These are phyloP conservation scores for Linnemannia elongata DNA, from an alignment of 192 early-diverging fungal genomes.

Conservation along the genomic window DNA sequence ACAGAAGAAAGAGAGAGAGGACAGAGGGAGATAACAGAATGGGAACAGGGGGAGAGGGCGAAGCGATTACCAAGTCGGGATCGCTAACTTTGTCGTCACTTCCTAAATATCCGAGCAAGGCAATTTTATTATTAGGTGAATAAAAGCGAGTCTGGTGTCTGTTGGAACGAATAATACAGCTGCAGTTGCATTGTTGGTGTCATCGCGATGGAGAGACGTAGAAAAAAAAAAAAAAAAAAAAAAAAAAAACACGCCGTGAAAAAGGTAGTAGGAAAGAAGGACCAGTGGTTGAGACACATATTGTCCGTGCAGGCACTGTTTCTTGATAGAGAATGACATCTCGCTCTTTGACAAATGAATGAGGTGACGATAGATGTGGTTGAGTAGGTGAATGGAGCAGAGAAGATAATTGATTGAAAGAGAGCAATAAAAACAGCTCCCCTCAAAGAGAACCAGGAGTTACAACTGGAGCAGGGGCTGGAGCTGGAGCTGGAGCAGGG, in stretches of 20 bases:
- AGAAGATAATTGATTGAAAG: neutral
- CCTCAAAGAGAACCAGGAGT: neutral
- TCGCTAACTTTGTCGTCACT: neutral
- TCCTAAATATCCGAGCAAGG: neutral
- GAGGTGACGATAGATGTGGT: neutral
- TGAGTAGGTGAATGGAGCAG: neutral
- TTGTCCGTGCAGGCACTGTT: neutral
- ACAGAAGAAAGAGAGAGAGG: neutral
- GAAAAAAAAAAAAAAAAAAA: neutral
- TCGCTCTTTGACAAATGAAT: neutral
- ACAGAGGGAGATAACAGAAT: neutral
- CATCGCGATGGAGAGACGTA: neutral
- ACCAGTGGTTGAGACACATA: neutral
- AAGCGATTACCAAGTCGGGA: neutral
- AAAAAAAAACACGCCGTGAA: neutral
- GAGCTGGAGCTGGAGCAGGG: neutral
- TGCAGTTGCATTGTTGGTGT: too few species aligned
- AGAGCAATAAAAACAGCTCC: neutral
- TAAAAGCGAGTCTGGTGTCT: neutral
- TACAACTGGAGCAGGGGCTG: neutral
- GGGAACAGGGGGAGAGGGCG: neutral
- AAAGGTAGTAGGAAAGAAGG: neutral
- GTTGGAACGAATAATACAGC: neutral
- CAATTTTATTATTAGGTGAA: slow-evolving; percentile 1
- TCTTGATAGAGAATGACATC: neutral